Conservation (phyloP, 164 flowering plant species). For the Liriodendron chinense region DNA sequence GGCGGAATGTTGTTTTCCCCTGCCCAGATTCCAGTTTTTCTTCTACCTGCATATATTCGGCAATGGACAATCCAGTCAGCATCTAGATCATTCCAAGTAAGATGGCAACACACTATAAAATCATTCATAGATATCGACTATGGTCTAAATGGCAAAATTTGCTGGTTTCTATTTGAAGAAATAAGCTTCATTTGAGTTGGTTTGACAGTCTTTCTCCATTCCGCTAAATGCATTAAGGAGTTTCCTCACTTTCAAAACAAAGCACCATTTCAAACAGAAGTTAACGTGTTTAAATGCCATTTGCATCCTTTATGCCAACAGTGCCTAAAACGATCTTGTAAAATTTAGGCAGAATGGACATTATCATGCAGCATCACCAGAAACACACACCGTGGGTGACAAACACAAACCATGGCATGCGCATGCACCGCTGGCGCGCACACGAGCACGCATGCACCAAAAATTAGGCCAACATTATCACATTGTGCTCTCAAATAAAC, state of each 20-base stretch:
- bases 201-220: not conserved
- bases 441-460: too few relatives aligned
- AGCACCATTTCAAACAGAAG: not conserved
- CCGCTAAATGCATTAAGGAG: not conserved
- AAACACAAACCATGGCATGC: too few relatives aligned
- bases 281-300: too few relatives aligned
- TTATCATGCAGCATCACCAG: too few relatives aligned
- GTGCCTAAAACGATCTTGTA: too few relatives aligned
- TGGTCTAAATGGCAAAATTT: not conserved
- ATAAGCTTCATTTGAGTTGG: not conserved
- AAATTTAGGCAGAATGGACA: too few relatives aligned
- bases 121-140: not conserved
- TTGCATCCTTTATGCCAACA: too few relatives aligned
- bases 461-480: too few relatives aligned
- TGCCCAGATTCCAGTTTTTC: conserved; percentile 94
- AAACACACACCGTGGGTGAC: too few relatives aligned
- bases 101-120: not conserved
- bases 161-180: not conserved
- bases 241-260: not conserved
- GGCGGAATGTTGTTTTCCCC: conserved; percentile 74
- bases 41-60: conserved; percentile 58
- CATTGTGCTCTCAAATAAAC: too few relatives aligned
- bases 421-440: too few relatives aligned
- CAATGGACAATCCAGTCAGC: not conserved
- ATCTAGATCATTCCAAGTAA: not conserved